phyloP scores from a whole-genome alignment of 2,329 filamentous ascomycete genomes.

The Aspergillus pseudoglaucus region DNA sequence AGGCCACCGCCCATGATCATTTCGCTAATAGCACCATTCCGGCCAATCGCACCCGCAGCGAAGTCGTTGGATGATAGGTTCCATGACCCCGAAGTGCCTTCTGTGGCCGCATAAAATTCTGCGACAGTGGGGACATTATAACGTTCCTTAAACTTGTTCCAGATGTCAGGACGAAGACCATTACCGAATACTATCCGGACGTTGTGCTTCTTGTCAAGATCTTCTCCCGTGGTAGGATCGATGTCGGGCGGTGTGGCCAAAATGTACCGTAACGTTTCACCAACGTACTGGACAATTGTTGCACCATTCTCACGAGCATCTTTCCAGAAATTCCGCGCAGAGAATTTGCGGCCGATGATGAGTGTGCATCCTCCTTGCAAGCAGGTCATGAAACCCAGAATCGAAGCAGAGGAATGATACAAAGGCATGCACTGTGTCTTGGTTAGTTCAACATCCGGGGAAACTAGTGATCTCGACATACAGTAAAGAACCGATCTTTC shows the following conservation, averaged over 20 bases:
- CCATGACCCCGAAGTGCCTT: constrained; percentile 63
- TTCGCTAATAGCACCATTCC: constrained; percentile 58
- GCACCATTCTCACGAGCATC: constrained; percentile 65
- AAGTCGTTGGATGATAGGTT: constrained; percentile 70
- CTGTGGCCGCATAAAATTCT: constrained; percentile 77
- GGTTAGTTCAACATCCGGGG: constrained; percentile 3
- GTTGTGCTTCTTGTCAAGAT: constrained; percentile 64
- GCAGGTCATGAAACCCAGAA: constrained; percentile 61
- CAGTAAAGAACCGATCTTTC: constrained; percentile 68
- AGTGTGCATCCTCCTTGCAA: constrained; percentile 59
- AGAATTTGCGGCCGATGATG: constrained; percentile 71
- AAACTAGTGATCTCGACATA: constrained; percentile 29
- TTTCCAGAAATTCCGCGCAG: constrained; percentile 67
- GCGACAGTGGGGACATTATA: constrained; percentile 68
- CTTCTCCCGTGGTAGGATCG: constrained; percentile 58
- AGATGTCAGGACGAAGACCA: constrained; percentile 76
- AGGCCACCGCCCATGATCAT: constrained; percentile 47
- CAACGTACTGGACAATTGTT: constrained; percentile 79
- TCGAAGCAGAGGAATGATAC: constrained; percentile 72
- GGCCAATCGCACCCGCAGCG: constrained; percentile 69
- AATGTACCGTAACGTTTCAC: constrained; percentile 79
- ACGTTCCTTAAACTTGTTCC: constrained; percentile 74
- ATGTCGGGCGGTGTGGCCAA: constrained; percentile 58
- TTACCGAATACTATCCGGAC: constrained; percentile 78
- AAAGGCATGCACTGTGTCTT: constrained; percentile 68